Evolutionary conservation across 2,329 filamentous ascomycete species (phyloP), one percentile per base, ranked within the genome.

Genomic region (Botryotinia narcissicola): DNA sequence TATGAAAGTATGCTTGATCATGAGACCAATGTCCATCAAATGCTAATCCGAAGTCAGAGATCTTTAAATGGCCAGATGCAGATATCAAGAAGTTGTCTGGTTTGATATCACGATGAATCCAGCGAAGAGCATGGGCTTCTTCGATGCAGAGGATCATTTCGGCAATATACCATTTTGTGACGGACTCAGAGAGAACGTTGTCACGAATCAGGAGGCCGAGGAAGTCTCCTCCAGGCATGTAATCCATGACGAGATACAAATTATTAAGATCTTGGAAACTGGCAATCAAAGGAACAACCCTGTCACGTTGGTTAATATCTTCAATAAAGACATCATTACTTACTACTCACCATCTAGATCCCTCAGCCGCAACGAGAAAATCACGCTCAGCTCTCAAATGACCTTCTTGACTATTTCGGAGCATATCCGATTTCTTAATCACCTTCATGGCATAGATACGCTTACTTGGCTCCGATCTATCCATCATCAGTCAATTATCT

Each of bases 111-210:
- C 95, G 92, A 81, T 99, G 96, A 66, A 99, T 97, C 87, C 94
- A 98, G 68, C 89, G 89, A 78, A 98, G 89, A 20, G 89, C 89
- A 84, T 98, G 95, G 0, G 93, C 92, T 82, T 97, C 95, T 82
- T 98, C 95, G 37, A 99, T 91, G 79, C 94, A 97, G 7, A 98
- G 85, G 71, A 98, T 92, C 94, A 98, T 98, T 83, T 99, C 95
- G 1, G 95, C 94, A 74, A 97, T 86, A 81, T 98, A 98, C 85
- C 93, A 98, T 75, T 89, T 91, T 7, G 95, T 91, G 61, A 93
- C 89, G 0, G 87, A 85, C 81, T 98, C 96, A 72, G 90, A 90
- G 2, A 99, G 86, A 3, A 93, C 89, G 75, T 96, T 94, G 80
- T 97, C 93, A 25, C 95, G 90, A 72, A 98, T 92, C 25, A 99